Conservation (phyloP, 2,329 filamentous ascomycete genomes). For the Capronia coronata region DNA sequence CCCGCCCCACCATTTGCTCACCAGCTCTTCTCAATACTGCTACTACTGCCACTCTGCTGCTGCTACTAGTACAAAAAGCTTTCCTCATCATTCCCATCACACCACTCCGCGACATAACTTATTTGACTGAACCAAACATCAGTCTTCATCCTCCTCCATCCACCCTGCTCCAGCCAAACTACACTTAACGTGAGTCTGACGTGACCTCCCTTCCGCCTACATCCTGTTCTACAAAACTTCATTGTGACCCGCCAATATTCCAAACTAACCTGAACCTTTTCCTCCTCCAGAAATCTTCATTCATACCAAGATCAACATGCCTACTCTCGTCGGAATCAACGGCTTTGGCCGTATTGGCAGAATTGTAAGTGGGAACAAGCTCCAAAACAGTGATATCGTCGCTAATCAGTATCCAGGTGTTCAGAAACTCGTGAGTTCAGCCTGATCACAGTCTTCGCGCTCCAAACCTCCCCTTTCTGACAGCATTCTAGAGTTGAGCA, state of each 20-base stretch:
- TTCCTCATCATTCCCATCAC: constrained; percentile 22
- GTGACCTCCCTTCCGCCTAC: not conserved
- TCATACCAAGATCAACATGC: constrained; percentile 41
- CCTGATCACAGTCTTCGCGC: constrained; percentile 13
- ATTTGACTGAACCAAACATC: not conserved
- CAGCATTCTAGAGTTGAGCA: constrained; percentile 61
- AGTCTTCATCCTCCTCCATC: constrained; percentile 7
- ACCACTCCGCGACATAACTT: constrained; percentile 14
- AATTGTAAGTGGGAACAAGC: constrained; percentile 52
- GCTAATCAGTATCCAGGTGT: constrained; percentile 52
- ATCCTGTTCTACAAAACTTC: constrained; percentile 8
- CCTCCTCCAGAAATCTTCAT: constrained; percentile 6
- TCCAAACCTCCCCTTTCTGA: constrained; percentile 26
- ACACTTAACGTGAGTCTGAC: constrained; percentile 11
- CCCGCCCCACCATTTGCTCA: constrained; percentile 21
- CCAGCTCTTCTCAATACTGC: no score
- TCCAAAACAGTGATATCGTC: constrained; percentile 6
- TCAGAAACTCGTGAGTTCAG: constrained; percentile 79
- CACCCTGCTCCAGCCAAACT: not conserved
- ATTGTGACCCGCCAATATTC: not conserved
- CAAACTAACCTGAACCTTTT: constrained; percentile 13
- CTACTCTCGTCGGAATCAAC: constrained; percentile 89
- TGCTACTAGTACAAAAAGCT: constrained; percentile 19
- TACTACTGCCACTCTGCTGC: not conserved
- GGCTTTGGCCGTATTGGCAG: constrained; percentile 99